A percentile compares a stretch with the other conserved stretches of the same genome.
Evolutionary conservation across 2,329 filamentous ascomycete genomes (phyloP).

Genomic region (Hypoxylon rubiginosum): DNA sequence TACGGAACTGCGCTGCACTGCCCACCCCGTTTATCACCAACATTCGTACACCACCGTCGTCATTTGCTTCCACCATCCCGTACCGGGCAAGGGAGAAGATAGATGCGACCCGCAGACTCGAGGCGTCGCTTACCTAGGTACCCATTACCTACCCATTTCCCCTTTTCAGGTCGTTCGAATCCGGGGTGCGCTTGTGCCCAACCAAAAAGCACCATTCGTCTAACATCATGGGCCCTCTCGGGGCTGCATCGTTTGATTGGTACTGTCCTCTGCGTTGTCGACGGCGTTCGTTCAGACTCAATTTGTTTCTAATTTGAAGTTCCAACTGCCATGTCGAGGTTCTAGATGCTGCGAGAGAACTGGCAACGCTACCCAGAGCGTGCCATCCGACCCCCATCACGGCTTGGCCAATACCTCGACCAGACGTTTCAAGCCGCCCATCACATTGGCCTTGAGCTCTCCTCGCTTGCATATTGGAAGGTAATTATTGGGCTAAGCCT

Average conservation of each 20-base stretch:
- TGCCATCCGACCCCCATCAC: slow-evolving; percentile 39
- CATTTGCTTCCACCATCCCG: slow-evolving; percentile 33
- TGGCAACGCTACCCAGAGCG: slow-evolving; percentile 31
- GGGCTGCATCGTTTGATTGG: slow-evolving; percentile 31
- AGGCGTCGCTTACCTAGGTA: slow-evolving; percentile 6
- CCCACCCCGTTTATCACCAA: slow-evolving; percentile 35
- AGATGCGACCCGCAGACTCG: slow-evolving; percentile 33
- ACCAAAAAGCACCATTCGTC: slow-evolving; percentile 27
- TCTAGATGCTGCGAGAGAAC: slow-evolving; percentile 41
- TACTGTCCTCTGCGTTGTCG: slow-evolving; percentile 38
- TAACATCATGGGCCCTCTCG: slow-evolving; percentile 23
- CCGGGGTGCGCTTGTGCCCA: slow-evolving; percentile 39
- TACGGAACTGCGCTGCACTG: slow-evolving; percentile 36
- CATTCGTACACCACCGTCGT: slow-evolving; percentile 36
- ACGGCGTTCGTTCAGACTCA: slow-evolving; percentile 29
- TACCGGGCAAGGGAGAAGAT: slow-evolving; percentile 28
- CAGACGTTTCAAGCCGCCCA: slow-evolving; percentile 16
- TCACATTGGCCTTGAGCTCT: slow-evolving; percentile 29
- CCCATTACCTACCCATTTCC: slow-evolving; percentile 1
- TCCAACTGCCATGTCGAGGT: slow-evolving; percentile 38
- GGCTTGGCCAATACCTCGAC: slow-evolving; percentile 27
- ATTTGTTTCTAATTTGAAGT: slow-evolving; percentile 39
- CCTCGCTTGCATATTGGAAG: slow-evolving; percentile 32
- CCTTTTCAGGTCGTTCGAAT: slow-evolving; percentile 30
- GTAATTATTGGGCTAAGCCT: slow-evolving; percentile 37